These are phyloP conservation scores for Ustilago crameri DNA, from an alignment of 1,284 basidiomycete genomes.

Conservation along the genomic window DNA sequence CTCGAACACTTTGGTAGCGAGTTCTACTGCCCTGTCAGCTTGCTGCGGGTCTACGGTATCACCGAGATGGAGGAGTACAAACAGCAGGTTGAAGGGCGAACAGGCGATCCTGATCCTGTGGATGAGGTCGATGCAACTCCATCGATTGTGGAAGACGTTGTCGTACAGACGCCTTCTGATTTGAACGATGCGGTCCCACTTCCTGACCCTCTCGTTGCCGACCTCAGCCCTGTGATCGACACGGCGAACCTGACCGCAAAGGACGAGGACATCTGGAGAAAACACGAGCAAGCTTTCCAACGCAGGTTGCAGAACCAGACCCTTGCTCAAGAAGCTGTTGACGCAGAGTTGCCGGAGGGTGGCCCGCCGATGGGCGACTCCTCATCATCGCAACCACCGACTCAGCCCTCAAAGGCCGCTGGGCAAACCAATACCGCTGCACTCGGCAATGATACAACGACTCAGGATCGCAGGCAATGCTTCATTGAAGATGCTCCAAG, in stretches of 20 bases:
- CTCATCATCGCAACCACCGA: neutral
- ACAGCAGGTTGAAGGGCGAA: constrained; percentile 78
- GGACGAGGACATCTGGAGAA: constrained; percentile 49
- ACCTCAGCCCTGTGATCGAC: constrained; percentile 3
- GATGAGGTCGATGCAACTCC: constrained; percentile 17
- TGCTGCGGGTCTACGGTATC: constrained; percentile 92
- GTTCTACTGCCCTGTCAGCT: constrained; percentile 93
- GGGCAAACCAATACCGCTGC: neutral
- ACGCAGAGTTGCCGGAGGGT: constrained; percentile 10
- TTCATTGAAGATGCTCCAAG: constrained; percentile 18
- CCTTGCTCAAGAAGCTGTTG: constrained; percentile 8
- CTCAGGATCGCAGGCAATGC: constrained; percentile 6
- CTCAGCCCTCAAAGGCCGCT: constrained; percentile 3
- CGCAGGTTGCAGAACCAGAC: constrained; percentile 35
- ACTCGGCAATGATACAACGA: neutral
- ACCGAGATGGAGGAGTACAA: constrained; percentile 93
- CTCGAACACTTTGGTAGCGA: constrained; percentile 92
- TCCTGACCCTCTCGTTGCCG: constrained; percentile 1
- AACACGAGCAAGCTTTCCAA: constrained; percentile 49
- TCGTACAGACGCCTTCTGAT: neutral
- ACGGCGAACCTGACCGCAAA: constrained; percentile 16
- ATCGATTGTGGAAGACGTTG: neutral
- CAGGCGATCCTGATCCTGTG: constrained; percentile 62
- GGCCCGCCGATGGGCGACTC: constrained; percentile 7
- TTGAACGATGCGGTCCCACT: neutral